Percentiles rank a stretch among this genome's conserved stretches.
Evolutionary conservation across 208 protist species (phyloP).

Genomic region (Trypanosoma rangeli): DNA sequence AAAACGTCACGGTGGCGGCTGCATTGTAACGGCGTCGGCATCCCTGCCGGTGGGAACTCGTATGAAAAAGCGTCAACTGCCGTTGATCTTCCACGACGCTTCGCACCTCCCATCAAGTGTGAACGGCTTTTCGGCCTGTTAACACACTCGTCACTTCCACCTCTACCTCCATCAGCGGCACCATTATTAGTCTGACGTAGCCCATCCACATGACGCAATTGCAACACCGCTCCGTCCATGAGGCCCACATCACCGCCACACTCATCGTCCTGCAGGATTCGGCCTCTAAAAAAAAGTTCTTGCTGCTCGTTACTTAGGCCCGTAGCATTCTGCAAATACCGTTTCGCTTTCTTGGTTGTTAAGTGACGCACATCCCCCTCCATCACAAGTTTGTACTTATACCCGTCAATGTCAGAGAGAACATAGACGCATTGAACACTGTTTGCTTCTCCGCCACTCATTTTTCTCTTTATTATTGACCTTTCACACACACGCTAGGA

Average conservation of each 20-base stretch:
- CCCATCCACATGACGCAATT: slow-evolving; percentile 32
- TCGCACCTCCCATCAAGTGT: not conserved
- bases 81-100: not conserved
- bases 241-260: slow-evolving; percentile 55
- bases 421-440: slow-evolving; percentile 39
- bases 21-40: not conserved
- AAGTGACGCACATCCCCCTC: slow-evolving; percentile 60
- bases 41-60: not conserved
- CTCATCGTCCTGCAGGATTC: slow-evolving; percentile 29
- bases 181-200: not conserved
- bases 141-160: not conserved
- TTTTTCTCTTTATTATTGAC: slow-evolving; percentile 10
- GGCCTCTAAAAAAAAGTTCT: slow-evolving; percentile 52
- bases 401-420: slow-evolving; percentile 69
- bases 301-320: slow-evolving; percentile 47
- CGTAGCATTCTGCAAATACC: slow-evolving; percentile 64
- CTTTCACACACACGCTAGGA: not conserved
- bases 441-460: not conserved
- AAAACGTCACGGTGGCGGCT: not conserved
- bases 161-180: not conserved
- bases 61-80: not conserved
- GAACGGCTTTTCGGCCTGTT: not conserved
- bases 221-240: slow-evolving; percentile 53
- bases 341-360: slow-evolving; percentile 54
- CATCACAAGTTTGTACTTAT: slow-evolving; percentile 83